Conservation (phyloP, 2,329 filamentous ascomycete species). For the Ascochyta rabiei region DNA sequence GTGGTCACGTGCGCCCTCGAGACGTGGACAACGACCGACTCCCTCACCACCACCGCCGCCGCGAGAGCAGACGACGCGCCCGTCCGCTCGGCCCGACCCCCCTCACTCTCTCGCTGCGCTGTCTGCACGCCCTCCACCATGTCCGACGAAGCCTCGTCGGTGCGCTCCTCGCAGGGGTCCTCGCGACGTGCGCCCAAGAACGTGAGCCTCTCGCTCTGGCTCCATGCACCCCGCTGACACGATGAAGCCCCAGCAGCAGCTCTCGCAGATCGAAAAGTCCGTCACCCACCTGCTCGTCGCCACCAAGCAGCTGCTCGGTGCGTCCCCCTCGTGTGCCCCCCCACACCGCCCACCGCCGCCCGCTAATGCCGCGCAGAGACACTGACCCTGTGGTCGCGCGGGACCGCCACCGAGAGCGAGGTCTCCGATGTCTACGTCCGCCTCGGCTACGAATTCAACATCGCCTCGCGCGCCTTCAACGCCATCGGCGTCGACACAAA, state of each 20-base stretch:
- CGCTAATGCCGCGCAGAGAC: constrained; percentile 65
- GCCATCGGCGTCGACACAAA: constrained; percentile 95
- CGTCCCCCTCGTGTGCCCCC: constrained; percentile 13
- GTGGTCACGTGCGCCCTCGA: neutral
- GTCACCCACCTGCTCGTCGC: constrained; percentile 91
- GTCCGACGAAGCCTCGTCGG: constrained; percentile 33
- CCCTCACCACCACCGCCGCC: neutral
- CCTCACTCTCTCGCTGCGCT: constrained; percentile 20
- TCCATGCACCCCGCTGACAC: neutral
- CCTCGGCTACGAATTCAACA: constrained; percentile 98
- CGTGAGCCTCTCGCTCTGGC: constrained; percentile 35
- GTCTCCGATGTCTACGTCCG: constrained; percentile 98
- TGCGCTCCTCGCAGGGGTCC: constrained; percentile 55
- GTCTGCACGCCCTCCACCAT: constrained; percentile 29
- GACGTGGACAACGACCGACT: neutral
- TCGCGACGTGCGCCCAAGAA: constrained; percentile 47
- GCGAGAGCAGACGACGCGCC: constrained; percentile 1
- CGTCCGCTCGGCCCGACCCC: constrained; percentile 3
- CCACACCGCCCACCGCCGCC: constrained; percentile 2
- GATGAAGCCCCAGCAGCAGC: constrained; percentile 69
- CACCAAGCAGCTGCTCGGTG: constrained; percentile 85
- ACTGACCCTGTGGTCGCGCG: constrained; percentile 95
- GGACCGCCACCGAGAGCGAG: constrained; percentile 87
- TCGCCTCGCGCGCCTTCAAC: constrained; percentile 94
- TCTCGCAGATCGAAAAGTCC: constrained; percentile 98